Percentiles rank a stretch among this genome's conserved stretches.
phyloP scores from a whole-genome alignment of 345 rosid species.

The Eucalyptus leucophloia region DNA sequence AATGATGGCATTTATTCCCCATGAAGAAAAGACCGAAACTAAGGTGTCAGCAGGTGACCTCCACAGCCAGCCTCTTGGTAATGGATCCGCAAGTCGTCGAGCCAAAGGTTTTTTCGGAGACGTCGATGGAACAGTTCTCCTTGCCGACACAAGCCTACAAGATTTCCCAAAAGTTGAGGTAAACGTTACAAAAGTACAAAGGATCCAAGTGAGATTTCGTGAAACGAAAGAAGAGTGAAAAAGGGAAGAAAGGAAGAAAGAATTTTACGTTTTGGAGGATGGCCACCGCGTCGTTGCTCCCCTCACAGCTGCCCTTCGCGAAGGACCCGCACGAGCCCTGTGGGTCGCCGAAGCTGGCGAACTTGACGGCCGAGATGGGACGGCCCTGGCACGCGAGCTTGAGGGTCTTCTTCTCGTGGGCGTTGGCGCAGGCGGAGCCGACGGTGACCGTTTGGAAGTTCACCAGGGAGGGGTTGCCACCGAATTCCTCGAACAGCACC shows the following conservation, averaged over 20 bases:
- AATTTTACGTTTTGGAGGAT: background rate
- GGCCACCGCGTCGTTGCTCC: background rate
- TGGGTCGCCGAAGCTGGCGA: slow-evolving; percentile 33
- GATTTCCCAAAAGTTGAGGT: background rate
- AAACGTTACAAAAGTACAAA: background rate
- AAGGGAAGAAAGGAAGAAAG: background rate
- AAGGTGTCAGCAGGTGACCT: slow-evolving; percentile 3
- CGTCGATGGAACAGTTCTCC: slow-evolving; percentile 2
- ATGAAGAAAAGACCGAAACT: background rate
- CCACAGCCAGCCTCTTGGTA: slow-evolving; percentile 9
- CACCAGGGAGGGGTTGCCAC: slow-evolving; percentile 14
- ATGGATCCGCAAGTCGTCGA: background rate
- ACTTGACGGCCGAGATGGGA: slow-evolving; percentile 3
- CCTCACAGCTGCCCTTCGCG: background rate
- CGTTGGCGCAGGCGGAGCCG: slow-evolving; percentile 15
- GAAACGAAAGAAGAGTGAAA: background rate
- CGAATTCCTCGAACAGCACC: slow-evolving; percentile 31
- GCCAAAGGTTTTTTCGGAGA: slow-evolving; percentile 12
- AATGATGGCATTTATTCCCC: background rate
- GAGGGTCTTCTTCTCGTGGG: slow-evolving; percentile 4
- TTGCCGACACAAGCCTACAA: slow-evolving; percentile 19
- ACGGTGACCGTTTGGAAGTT: slow-evolving; percentile 10
- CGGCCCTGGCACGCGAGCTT: slow-evolving; percentile 20
- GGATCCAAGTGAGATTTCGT: too few relatives aligned
- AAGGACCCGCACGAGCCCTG: slow-evolving; percentile 16